Conservation (phyloP, 805 yeast genomes). For the Kazachstania taianensis region DNA sequence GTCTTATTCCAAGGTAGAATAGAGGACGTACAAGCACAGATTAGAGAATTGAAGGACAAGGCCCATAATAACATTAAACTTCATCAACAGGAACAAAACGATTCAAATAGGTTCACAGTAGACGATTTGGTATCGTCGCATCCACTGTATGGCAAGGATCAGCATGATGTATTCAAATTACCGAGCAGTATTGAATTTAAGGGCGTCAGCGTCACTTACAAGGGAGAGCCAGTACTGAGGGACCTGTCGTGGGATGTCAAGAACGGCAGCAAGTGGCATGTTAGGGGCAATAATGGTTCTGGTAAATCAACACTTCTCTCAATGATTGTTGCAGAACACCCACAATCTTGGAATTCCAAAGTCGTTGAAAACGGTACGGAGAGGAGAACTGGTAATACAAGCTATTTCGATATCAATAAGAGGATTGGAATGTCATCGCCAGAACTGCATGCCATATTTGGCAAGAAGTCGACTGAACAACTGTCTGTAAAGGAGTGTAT, state of each 20-base stretch:
- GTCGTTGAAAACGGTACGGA: slow-evolving; percentile 53
- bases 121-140: slow-evolving; percentile 19
- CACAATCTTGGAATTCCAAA: slow-evolving; percentile 82
- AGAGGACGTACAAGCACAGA: slow-evolving; percentile 14
- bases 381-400: slow-evolving; percentile 63
- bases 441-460: slow-evolving; percentile 83
- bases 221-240: slow-evolving; percentile 47
- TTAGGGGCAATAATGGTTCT: slow-evolving; percentile 82
- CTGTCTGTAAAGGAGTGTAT: slow-evolving; percentile 48
- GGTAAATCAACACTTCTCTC: slow-evolving; percentile 88
- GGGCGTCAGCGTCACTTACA: slow-evolving; percentile 55
- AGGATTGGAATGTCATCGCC: slow-evolving; percentile 85
- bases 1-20: slow-evolving; percentile 40
- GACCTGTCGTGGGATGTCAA: slow-evolving; percentile 57
- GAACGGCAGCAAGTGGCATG: slow-evolving; percentile 77
- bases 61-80: slow-evolving; percentile 3
- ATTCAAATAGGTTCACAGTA: slow-evolving; percentile 6
- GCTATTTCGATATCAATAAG: slow-evolving; percentile 69
- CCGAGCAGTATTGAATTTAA: slow-evolving; percentile 41
- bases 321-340: slow-evolving; percentile 86
- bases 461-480: slow-evolving; percentile 30
- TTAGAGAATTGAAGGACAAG: slow-evolving; percentile 17
- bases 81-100: background rate
- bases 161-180: slow-evolving; percentile 8
- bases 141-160: slow-evolving; percentile 13